Percentiles rank a stretch among this genome's conserved stretches.
phyloP scores from a whole-genome alignment of 169 alveolate genomes.

The Eimeria praecox region DNA sequence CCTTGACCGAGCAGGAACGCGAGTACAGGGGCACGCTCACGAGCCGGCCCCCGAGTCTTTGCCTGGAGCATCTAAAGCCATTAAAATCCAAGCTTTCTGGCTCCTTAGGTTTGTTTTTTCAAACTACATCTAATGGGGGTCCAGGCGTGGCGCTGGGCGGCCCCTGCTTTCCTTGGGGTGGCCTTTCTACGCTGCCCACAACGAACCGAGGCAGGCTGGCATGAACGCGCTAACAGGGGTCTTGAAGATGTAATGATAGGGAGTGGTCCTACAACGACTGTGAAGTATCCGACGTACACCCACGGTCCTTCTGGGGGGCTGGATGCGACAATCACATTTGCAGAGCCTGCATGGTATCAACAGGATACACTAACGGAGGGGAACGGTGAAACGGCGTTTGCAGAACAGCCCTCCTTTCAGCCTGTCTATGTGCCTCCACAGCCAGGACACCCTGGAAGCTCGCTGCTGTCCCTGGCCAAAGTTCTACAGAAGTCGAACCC shows the following conservation, averaged over 20 bases:
- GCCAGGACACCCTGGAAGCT: background rate
- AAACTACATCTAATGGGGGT: background rate
- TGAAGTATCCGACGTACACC: background rate
- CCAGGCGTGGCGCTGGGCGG: background rate
- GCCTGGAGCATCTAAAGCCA: background rate
- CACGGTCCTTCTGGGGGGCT: background rate
- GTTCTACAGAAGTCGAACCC: background rate
- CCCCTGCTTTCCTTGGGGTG: background rate
- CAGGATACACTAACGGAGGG: background rate
- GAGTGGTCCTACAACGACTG: background rate
- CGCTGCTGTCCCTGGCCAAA: background rate
- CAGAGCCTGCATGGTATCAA: background rate
- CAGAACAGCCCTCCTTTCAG: background rate
- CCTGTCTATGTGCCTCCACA: background rate
- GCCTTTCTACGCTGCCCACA: background rate
- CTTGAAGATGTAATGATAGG: background rate
- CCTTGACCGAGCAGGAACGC: background rate
- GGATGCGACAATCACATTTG: background rate
- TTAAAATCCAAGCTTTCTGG: background rate
- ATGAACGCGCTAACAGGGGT: background rate
- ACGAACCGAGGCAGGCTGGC: background rate
- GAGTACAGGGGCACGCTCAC: background rate
- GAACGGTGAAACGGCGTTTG: background rate
- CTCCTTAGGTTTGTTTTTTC: background rate
- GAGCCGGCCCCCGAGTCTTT: background rate